A percentile compares a stretch with the other conserved stretches of the same genome.
Evolutionary conservation across 805 yeast genomes (phyloP).

Genomic region (Teunomyces tritomae): DNA sequence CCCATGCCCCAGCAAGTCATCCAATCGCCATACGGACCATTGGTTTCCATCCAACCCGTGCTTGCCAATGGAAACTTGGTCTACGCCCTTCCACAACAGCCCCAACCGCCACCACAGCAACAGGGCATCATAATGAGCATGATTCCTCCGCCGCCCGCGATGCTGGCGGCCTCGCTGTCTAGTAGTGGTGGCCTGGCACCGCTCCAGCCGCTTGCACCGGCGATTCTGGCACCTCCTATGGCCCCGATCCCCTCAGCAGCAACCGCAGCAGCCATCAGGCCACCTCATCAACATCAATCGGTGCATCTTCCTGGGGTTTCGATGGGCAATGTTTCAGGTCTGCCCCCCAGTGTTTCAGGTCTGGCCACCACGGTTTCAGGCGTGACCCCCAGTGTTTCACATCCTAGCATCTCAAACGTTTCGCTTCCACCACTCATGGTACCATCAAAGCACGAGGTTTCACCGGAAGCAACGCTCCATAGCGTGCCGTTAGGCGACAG

Average conservation of each 20-base stretch:
- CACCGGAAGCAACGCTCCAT: not conserved
- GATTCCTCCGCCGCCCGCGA: slow-evolving; percentile 4
- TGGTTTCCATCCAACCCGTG: slow-evolving; percentile 12
- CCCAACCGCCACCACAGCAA: not conserved
- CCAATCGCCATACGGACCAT: slow-evolving; percentile 7
- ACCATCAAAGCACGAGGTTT: not conserved
- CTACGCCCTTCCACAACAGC: slow-evolving; percentile 8
- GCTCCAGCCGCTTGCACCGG: too few relatives aligned
- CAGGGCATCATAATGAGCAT: not conserved
- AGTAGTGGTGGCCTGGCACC: not conserved
- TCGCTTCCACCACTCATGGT: not conserved
- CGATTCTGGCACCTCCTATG: too few relatives aligned
- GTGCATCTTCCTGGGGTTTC: too few relatives aligned
- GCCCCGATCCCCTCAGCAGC: not conserved
- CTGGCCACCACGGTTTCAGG: not conserved
- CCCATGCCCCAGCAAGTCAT: slow-evolving; percentile 3
- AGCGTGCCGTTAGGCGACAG: slow-evolving; percentile 6
- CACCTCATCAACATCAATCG: not conserved
- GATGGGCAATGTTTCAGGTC: not conserved
- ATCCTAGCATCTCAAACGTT: not conserved
- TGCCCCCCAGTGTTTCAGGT: not conserved
- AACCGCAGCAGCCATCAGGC: not conserved
- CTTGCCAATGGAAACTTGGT: slow-evolving; percentile 12
- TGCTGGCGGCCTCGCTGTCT: slow-evolving; percentile 2
- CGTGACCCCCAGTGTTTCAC: not conserved